phyloP scores from a whole-genome alignment of 495 filamentous ascomycete genomes.

The Aspergillus avenaceus region DNA sequence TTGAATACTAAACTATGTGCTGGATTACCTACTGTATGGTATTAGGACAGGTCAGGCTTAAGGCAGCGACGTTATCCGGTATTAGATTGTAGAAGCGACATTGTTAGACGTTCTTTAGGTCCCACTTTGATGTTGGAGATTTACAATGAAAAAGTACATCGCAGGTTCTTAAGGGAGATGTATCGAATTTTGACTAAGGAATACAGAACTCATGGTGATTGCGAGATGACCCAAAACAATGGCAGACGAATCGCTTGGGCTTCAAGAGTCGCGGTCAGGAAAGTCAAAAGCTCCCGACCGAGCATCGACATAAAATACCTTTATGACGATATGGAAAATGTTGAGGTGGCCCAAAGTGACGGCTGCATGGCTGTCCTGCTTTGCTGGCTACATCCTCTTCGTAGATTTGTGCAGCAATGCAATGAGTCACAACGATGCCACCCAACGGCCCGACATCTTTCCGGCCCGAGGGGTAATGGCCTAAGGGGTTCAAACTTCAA shows the following conservation, averaged over 20 bases:
- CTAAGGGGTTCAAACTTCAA: no score
- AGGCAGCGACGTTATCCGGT: no score
- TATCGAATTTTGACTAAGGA: no score
- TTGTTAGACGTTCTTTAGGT: no score
- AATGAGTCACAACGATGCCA: neutral
- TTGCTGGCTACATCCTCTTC: neutral
- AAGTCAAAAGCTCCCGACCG: neutral
- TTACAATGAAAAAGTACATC: no score
- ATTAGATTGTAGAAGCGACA: no score
- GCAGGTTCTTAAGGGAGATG: no score
- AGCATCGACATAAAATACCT: neutral
- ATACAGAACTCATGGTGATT: constrained; percentile 47
- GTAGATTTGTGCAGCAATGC: neutral
- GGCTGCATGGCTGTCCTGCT: neutral
- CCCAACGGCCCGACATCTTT: neutral
- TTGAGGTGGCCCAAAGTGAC: neutral
- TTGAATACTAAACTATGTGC: no score
- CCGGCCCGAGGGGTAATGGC: neutral
- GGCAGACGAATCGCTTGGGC: constrained; percentile 41
- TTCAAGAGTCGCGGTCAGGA: neutral
- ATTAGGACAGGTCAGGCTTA: no score
- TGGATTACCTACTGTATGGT: no score
- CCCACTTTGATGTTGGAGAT: no score
- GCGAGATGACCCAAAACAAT: no score
- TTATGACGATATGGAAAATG: neutral